Evolutionary conservation across 2,329 filamentous ascomycete genomes (phyloP).

Genomic region (Emericellopsis cladophorae): DNA sequence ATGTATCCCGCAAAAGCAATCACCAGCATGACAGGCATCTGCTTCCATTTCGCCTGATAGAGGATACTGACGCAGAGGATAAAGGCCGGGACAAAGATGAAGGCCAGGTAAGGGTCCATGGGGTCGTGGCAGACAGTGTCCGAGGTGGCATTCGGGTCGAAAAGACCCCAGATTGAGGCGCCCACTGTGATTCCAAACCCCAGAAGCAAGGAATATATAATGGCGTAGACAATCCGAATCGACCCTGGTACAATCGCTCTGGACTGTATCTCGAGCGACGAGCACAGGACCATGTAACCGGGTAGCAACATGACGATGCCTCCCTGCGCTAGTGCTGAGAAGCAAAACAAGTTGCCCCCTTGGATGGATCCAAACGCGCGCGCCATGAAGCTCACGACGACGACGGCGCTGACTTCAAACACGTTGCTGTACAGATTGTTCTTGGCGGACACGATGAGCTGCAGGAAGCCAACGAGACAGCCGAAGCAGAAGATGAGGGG

Average conservation of each 20-base stretch:
- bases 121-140: conserved; percentile 26
- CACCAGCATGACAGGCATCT: conserved; percentile 63
- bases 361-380: conserved; percentile 49
- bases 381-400: conserved; percentile 49
- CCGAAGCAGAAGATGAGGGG: conserved; percentile 61
- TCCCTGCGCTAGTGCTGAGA: conserved; percentile 51
- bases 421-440: conserved; percentile 58
- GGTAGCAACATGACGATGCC: conserved; percentile 55
- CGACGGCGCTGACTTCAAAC: conserved; percentile 49
- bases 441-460: conserved; percentile 55
- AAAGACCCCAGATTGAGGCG: conserved; percentile 47
- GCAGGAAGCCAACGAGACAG: conserved; percentile 54
- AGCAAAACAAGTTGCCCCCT: conserved; percentile 42
- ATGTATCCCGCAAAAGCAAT: conserved; percentile 65
- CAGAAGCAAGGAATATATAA: conserved; percentile 61
- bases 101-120: conserved; percentile 34
- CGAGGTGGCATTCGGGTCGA: conserved; percentile 39
- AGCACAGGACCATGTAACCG: conserved; percentile 45
- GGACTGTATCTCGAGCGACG: conserved; percentile 52
- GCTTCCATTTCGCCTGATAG: conserved; percentile 73
- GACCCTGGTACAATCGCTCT: conserved; percentile 58
- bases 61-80: conserved; percentile 61
- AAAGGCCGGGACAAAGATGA: conserved; percentile 64
- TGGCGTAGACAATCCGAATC: conserved; percentile 62
- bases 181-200: conserved; percentile 62